A percentile compares a stretch with the other conserved stretches of the same genome.
Conservation (phyloP, 352 stramenopile genomes). For the Phytophthora tentaculata region DNA sequence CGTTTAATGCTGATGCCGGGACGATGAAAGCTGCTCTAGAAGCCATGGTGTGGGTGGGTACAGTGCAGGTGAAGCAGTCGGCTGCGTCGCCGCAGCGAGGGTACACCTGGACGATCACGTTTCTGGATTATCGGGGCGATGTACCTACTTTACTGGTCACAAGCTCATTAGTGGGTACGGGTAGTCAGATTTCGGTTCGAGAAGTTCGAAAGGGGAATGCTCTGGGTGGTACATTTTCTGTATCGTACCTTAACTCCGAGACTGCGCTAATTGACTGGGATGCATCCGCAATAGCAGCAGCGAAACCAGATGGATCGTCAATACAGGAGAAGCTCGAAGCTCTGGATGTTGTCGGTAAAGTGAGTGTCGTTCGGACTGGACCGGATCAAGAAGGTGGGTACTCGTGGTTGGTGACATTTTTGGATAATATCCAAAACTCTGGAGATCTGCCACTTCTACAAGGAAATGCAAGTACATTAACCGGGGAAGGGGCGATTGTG, state of each 20-base stretch:
- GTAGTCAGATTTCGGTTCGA: constrained; percentile 56
- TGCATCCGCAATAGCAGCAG: constrained; percentile 45
- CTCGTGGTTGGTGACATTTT: constrained; percentile 71
- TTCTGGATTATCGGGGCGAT: constrained; percentile 74
- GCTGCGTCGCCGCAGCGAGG: constrained; percentile 58
- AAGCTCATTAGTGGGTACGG: constrained; percentile 69
- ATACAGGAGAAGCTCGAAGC: constrained; percentile 79
- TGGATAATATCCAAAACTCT: constrained; percentile 69
- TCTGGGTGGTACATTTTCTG: constrained; percentile 63
- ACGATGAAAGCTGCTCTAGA: constrained; percentile 60
- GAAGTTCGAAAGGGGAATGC: constrained; percentile 76
- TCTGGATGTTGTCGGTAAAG: constrained; percentile 52
- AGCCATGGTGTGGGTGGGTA: constrained; percentile 67
- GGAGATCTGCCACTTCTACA: constrained; percentile 61
- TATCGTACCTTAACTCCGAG: constrained; percentile 49
- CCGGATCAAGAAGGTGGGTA: constrained; percentile 65
- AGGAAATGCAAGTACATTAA: constrained; percentile 38
- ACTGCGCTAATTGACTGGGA: constrained; percentile 32
- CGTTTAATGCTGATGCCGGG: constrained; percentile 56
- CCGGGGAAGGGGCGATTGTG: constrained; percentile 48
- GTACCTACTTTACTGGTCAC: constrained; percentile 61
- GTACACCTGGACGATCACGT: constrained; percentile 81
- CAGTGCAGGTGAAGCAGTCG: constrained; percentile 62
- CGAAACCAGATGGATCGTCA: constrained; percentile 57
- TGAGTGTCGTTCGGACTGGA: constrained; percentile 59